Evolutionary conservation across 768 basidiomycete species (phyloP), one percentile per base, ranked within the genome.

Genomic region (Leccinum variicolor): DNA sequence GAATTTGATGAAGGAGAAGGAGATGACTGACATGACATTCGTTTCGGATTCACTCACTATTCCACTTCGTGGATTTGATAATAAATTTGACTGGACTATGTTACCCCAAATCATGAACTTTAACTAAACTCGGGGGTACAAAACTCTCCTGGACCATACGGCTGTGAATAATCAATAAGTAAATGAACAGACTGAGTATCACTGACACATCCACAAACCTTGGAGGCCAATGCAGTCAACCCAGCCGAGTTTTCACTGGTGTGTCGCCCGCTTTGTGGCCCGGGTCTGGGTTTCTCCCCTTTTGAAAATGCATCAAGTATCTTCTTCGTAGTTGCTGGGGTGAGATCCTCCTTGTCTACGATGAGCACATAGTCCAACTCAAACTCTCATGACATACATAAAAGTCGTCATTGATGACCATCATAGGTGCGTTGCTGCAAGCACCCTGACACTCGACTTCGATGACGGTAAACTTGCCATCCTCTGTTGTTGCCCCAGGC

Each of bases 391-490:
- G 33, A 69, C 89, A 60, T 68, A 93, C 94, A 72, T 97, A 99
- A 78, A 94, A 99, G 73, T 98, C 94, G 69, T 99, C 97, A 26
- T 89, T 89, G 66, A 99, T 81, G 59, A 87, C 94, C 74, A 99
- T 79, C 97, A 98, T 98, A 47, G 92, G 93, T 26, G 94, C 97
- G 75, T 98, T 99, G 66, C 90, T 92, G 78, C 97, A 99, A 54
- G 97, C 96, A 56, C 97, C 97, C 68, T 98, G 88, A 74, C 97
- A 99, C 76, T 99, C 97, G 28, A 98, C 97, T 75, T 99, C 97
- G 56, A 99, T 82, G 45, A 98, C 86, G 10, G 97, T 97, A 75
- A 98, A 99, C 75, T 96, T 98, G 43, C 92, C 90, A 69, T 99
- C 94, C 72, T 84, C 82, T 13, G 97, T 97, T n/a, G 95, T 95